A percentile compares a stretch with the other conserved stretches of the same genome.
Evolutionary conservation across 2,329 filamentous ascomycete species (phyloP).

Genomic region (Diaporthe sp.): DNA sequence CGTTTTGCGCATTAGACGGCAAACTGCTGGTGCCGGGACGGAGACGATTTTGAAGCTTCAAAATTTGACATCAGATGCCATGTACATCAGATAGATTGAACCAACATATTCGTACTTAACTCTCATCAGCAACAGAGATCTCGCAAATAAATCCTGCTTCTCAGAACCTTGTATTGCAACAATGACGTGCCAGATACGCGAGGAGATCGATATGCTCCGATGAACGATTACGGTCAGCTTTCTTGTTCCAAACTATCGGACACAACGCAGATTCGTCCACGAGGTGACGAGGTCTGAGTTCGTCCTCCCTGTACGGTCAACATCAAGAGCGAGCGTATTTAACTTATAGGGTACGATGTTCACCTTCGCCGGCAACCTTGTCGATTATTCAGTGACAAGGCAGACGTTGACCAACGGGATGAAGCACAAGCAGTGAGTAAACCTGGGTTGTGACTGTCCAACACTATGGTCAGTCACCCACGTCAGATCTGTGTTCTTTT

Average conservation of each 20-base stretch:
- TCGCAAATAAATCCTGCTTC: neutral
- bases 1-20: constrained; percentile 58
- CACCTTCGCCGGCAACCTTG: neutral
- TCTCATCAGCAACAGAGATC: neutral
- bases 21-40: too few relatives aligned
- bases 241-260: neutral
- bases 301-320: too few relatives aligned
- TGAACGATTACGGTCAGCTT: neutral
- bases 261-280: neutral
- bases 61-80: too few relatives aligned
- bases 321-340: too few relatives aligned
- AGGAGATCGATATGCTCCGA: neutral
- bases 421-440: neutral
- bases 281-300: neutral
- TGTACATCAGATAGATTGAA: too few relatives aligned
- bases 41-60: neutral
- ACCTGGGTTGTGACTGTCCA: neutral
- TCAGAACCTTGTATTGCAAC: neutral
- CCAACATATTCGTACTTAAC: too few relatives aligned
- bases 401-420: neutral
- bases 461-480: neutral
- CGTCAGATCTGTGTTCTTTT: neutral
- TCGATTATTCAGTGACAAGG: neutral
- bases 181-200: too few relatives aligned
- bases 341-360: neutral